These are phyloP conservation scores for Xylariaceae sp. DNA, from an alignment of 2,329 filamentous ascomycete species.

Conservation along the genomic window DNA sequence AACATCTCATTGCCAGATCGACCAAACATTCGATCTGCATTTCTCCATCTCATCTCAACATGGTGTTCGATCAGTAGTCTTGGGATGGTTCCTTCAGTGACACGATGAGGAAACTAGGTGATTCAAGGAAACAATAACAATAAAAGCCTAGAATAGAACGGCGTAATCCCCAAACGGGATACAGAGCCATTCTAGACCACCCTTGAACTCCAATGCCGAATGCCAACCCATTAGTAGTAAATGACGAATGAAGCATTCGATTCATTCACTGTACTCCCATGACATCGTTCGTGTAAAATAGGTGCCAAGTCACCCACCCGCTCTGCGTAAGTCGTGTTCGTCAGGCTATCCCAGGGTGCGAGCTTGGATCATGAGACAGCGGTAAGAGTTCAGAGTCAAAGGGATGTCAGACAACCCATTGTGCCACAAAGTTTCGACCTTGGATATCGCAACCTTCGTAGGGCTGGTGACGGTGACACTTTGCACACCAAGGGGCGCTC, in stretches of 20 bases:
- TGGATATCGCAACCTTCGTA: not conserved
- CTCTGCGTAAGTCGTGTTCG: slow-evolving; percentile 3
- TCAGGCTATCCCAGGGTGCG: not conserved
- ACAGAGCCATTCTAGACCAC: slow-evolving; percentile 12
- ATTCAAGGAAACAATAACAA: slow-evolving; percentile 7
- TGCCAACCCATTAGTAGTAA: slow-evolving; percentile 13
- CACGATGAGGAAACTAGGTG: slow-evolving; percentile 15
- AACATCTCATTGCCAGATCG: slow-evolving; percentile 5
- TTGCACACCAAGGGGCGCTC: not conserved
- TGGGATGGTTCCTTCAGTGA: slow-evolving; percentile 7
- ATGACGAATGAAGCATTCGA: slow-evolving; percentile 12
- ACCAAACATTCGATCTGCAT: slow-evolving; percentile 7
- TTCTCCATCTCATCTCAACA: slow-evolving; percentile 13
- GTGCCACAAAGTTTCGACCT: not conserved
- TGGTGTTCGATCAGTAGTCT: slow-evolving; percentile 12
- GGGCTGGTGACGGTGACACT: slow-evolving; percentile 2
- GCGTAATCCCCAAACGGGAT: not conserved
- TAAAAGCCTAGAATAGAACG: not conserved
- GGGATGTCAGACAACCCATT: not conserved
- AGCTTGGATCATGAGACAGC: not conserved
- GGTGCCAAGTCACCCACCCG: slow-evolving; percentile 6
- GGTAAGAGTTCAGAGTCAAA: slow-evolving; percentile 4
- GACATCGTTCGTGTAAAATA: slow-evolving; percentile 10
- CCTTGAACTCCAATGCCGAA: slow-evolving; percentile 15
- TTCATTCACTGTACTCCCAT: slow-evolving; percentile 14